Conservation (phyloP, 352 stramenopile genomes). For the Phytophthora melonis region DNA sequence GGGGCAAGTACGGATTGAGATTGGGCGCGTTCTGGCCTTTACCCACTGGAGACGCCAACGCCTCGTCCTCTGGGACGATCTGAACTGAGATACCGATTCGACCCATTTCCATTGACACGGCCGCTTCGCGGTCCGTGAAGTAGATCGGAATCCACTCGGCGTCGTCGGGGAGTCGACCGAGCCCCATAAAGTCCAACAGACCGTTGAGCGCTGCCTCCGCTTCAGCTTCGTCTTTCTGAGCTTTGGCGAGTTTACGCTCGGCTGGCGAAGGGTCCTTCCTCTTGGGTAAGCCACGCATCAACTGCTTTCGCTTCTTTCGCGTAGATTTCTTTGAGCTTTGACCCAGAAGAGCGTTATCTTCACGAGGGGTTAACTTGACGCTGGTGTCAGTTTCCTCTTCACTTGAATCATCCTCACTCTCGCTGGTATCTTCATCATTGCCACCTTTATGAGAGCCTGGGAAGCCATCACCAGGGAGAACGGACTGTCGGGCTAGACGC, state of each 20-base stretch:
- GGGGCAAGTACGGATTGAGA: constrained; percentile 91
- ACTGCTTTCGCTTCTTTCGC: neutral
- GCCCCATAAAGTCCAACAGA: constrained; percentile 74
- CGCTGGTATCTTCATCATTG: neutral
- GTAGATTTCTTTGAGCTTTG: constrained; percentile 18
- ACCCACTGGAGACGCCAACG: constrained; percentile 73
- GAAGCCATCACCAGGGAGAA: neutral
- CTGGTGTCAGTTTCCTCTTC: constrained; percentile 20
- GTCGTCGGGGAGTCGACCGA: constrained; percentile 79
- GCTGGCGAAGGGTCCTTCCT: constrained; percentile 24
- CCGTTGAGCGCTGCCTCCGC: constrained; percentile 67
- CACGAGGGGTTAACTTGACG: constrained; percentile 24
- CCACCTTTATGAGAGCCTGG: neutral
- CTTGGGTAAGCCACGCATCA: neutral
- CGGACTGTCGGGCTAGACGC: constrained; percentile 22
- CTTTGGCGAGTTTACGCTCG: constrained; percentile 32
- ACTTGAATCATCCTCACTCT: constrained; percentile 22
- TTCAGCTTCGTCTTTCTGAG: constrained; percentile 65
- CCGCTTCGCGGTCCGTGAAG: constrained; percentile 78
- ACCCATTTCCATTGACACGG: constrained; percentile 73
- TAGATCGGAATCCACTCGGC: constrained; percentile 82
- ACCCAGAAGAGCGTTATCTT: constrained; percentile 52
- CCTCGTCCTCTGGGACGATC: constrained; percentile 90
- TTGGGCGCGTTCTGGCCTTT: constrained; percentile 89
- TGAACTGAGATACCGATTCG: constrained; percentile 71